Evolutionary conservation across 768 basidiomycete genomes (phyloP).

Genomic region (Suillus discolor): DNA sequence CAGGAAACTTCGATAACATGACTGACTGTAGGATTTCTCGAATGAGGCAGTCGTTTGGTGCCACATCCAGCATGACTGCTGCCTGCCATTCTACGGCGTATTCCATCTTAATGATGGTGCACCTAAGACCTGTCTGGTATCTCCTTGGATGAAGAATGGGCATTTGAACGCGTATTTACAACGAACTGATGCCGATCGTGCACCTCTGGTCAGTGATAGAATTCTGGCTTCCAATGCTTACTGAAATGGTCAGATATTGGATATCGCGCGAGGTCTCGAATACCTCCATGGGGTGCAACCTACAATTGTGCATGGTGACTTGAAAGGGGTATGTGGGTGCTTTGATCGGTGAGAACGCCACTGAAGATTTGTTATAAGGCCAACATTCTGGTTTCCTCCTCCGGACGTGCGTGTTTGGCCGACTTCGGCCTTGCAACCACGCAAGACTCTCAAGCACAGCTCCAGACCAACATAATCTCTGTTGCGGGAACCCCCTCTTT

Average conservation of each 20-base stretch:
- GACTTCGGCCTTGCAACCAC: conserved; percentile 32
- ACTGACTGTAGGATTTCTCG: conserved; percentile 27
- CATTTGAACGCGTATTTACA: conserved; percentile 34
- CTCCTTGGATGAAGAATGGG: conserved; percentile 32
- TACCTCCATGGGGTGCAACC: conserved; percentile 42
- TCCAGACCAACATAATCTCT: conserved; percentile 17
- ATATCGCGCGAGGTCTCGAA: conserved; percentile 38
- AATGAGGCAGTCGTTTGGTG: conserved; percentile 34
- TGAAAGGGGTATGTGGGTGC: conserved; percentile 41
- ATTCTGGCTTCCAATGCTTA: not conserved
- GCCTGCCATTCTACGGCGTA: conserved; percentile 34
- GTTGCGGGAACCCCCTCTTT: conserved; percentile 27
- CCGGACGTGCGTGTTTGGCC: conserved; percentile 31
- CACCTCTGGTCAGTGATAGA: conserved; percentile 33
- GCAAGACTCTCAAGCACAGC: conserved; percentile 20
- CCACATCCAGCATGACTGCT: conserved; percentile 30
- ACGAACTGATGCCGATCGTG: conserved; percentile 24
- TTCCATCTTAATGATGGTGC: conserved; percentile 15
- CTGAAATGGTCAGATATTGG: conserved; percentile 34
- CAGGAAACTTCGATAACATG: conserved; percentile 18
- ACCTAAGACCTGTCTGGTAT: conserved; percentile 22
- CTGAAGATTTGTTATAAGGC: conserved; percentile 15
- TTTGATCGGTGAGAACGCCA: not conserved
- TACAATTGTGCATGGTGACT: conserved; percentile 45
- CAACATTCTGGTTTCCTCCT: conserved; percentile 31